phyloP scores from a whole-genome alignment of 129 eudicot genomes.

The Artemisia tridentata region DNA sequence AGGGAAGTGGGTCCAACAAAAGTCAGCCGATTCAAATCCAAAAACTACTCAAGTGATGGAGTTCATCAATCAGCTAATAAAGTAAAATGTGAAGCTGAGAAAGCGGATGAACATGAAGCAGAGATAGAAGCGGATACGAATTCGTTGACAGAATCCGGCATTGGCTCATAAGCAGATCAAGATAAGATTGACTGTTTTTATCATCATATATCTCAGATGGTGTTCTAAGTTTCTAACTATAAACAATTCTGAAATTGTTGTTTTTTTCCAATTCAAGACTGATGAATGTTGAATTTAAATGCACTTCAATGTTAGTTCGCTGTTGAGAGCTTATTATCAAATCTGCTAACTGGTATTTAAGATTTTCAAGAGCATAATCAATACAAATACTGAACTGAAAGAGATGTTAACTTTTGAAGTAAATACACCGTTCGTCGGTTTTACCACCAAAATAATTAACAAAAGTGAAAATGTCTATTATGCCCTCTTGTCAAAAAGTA shows the following conservation, averaged over 20 bases:
- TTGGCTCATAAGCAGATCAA: conserved; percentile 22
- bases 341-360: neutral
- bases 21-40: neutral
- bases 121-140: neutral
- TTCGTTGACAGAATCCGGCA: conserved; percentile 1
- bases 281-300: neutral
- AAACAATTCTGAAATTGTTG: neutral
- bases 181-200: conserved; percentile 21
- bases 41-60: neutral
- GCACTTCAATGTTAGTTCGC: too few relatives aligned
- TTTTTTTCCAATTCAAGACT: neutral
- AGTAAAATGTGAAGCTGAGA: neutral
- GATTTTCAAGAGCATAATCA: conserved; percentile 8
- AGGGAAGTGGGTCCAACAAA: conserved; percentile 7
- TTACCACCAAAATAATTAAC: too few relatives aligned
- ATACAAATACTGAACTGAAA: neutral
- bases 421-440: too few relatives aligned
- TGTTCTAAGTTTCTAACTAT: neutral
- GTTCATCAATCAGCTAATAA: neutral
- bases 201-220: neutral
- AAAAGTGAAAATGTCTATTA: too few relatives aligned
- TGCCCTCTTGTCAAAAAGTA: too few relatives aligned
- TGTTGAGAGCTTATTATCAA: neutral
- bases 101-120: neutral
- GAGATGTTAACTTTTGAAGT: too few relatives aligned